Evolutionary conservation across 208 protist genomes (phyloP).

Genomic region (Herpetomonas samuelpessoai): DNA sequence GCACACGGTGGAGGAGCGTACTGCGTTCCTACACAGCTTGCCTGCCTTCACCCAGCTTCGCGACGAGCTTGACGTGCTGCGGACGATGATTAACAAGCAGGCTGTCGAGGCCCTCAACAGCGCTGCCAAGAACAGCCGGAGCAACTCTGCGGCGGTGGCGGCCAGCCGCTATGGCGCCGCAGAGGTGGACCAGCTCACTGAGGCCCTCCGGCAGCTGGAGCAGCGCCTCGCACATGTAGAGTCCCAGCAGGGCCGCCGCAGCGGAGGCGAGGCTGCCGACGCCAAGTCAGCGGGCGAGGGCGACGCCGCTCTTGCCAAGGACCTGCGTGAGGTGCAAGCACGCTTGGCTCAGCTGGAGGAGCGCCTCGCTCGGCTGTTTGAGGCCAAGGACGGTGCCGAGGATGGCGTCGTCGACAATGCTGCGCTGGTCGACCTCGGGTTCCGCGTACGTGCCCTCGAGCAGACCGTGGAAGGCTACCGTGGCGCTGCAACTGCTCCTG

Average conservation of each 20-base stretch:
- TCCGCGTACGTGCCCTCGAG: constrained; percentile 47
- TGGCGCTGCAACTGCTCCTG: neutral
- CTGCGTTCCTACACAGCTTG: constrained; percentile 60
- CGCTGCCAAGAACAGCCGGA: constrained; percentile 24
- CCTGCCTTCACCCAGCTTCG: constrained; percentile 51
- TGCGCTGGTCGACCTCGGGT: constrained; percentile 39
- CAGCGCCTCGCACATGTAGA: constrained; percentile 32
- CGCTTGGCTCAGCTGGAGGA: constrained; percentile 36
- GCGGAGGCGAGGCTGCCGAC: neutral
- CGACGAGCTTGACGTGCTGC: constrained; percentile 68
- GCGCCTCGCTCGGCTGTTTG: constrained; percentile 16
- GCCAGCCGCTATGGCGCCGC: neutral
- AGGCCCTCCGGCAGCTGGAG: constrained; percentile 26
- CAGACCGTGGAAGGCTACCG: constrained; percentile 35
- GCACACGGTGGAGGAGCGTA: constrained; percentile 49
- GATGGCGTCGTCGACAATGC: constrained; percentile 16
- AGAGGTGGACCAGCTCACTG: constrained; percentile 16
- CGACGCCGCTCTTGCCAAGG: no score
- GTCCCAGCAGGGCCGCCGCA: constrained; percentile 8
- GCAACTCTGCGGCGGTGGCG: constrained; percentile 9
- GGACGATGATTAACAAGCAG: constrained; percentile 57
- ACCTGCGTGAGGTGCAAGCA: constrained; percentile 18
- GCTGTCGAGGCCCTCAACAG: constrained; percentile 48
- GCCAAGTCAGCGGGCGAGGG: no score
- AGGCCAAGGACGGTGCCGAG: constrained; percentile 2